Base-by-base conservation (phyloP, 2,329 filamentous ascomycete species). In the Neonectria neomacrospora region DNA sequence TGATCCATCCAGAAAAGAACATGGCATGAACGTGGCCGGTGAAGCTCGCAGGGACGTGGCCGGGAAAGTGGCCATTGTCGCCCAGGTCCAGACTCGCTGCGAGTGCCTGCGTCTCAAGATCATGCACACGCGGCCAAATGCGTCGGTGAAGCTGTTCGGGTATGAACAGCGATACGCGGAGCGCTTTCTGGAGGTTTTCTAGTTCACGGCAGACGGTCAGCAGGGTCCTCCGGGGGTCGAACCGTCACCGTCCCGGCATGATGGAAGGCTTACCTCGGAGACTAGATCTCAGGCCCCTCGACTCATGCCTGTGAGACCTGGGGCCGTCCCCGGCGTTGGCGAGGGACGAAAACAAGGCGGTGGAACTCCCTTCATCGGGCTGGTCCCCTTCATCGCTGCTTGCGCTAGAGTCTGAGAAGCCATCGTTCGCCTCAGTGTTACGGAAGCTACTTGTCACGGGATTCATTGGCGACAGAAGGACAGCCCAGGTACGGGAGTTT, bases 1-100 rank as follows among this genome's bases (percentile, higher is more conserved):
- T 92, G 76, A 92, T 77, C 80, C 85, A 88, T 71, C 77, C 78
- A 0, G 72, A 73, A 23, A 73, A 70, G 10, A 79, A 42, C 22
- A 73, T 77, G 28, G 71, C 68, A 39, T 66, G 68, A 8, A 78
- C 67, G 51, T 73, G 67, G 5, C 67, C 68, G 11, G 64, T 61
- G 48, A 71, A 61, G 11, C 57, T 61, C 1, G 23, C n/a, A 10
- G 66, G 41, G 11, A 41, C 52, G 23, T 59, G 44, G 28, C 22
- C 48, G 28, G 45, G 42, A 20, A 50, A 57, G n/a, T 11, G 39
- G 48, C 44, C 37, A 37, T 54, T 37, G 42, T 61, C 57, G 47
- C 30, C 57, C 45, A 61, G 39, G 18, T 58, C 45, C 22, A 67
- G 67, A 10, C 69, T 64, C 30, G 61, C 48, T 26, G 56, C 37